Evolutionary conservation across 768 basidiomycete species (phyloP).

Genomic region (Mycena latifolia): DNA sequence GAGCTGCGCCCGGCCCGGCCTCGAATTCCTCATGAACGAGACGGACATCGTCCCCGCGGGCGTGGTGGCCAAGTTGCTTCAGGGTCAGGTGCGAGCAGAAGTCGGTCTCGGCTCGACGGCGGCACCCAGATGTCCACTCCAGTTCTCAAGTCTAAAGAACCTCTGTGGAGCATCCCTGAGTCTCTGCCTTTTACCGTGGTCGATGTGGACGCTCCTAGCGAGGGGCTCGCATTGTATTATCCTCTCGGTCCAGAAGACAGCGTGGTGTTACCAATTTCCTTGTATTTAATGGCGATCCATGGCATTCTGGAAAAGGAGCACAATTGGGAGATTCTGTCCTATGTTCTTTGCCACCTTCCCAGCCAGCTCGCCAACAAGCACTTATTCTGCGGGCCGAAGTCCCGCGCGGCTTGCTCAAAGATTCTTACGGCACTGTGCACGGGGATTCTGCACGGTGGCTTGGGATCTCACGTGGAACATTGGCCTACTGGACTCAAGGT

Average conservation of each 20-base stretch:
- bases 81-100: conserved; percentile 65
- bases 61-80: conserved; percentile 54
- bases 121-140: conserved; percentile 43
- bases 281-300: conserved; percentile 74
- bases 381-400: conserved; percentile 92
- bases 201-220: conserved; percentile 74
- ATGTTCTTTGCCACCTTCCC: conserved; percentile 91
- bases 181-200: conserved; percentile 64
- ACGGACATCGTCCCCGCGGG: conserved; percentile 66
- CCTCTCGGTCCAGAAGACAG: conserved; percentile 56
- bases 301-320: conserved; percentile 78
- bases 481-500: conserved; percentile 75
- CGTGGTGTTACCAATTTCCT: conserved; percentile 77
- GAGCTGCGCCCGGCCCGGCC: conserved; percentile 61
- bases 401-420: conserved; percentile 69
- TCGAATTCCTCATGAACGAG: conserved; percentile 62
- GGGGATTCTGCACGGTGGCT: conserved; percentile 67
- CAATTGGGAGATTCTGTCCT: conserved; percentile 95
- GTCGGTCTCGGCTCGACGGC: conserved; percentile 64
- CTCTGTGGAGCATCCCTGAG: conserved; percentile 82
- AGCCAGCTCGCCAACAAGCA: conserved; percentile 95
- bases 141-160: conserved; percentile 54
- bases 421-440: conserved; percentile 78
- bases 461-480: conserved; percentile 67
- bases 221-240: conserved; percentile 76